phyloP scores from a whole-genome alignment of 208 protist species.

The Trypanosoma boissoni region DNA sequence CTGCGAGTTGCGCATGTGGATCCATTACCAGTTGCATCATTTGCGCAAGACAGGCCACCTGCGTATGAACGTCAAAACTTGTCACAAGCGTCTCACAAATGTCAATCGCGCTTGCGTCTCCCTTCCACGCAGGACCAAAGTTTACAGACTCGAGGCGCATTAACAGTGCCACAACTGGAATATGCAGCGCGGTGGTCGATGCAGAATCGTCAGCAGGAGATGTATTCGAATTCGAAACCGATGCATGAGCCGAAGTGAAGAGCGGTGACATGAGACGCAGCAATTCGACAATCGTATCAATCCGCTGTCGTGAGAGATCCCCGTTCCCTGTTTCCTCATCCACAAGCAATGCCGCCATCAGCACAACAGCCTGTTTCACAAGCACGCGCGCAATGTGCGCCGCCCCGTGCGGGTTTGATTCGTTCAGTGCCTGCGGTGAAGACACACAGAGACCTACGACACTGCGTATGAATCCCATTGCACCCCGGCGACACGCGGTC shows the following conservation, averaged over 20 bases:
- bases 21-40: slow-evolving; percentile 81
- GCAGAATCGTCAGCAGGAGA: too few species aligned
- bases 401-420: slow-evolving; percentile 44
- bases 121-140: slow-evolving; percentile 43
- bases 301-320: slow-evolving; percentile 25
- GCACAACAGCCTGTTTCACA: slow-evolving; percentile 59
- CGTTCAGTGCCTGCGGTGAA: slow-evolving; percentile 53
- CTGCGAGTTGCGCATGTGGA: slow-evolving; percentile 51
- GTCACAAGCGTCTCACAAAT: slow-evolving; percentile 72
- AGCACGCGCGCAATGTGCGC: slow-evolving; percentile 35
- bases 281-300: slow-evolving; percentile 68
- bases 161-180: slow-evolving; percentile 77
- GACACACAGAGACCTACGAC: slow-evolving; percentile 57
- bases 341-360: slow-evolving; percentile 75
- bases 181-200: too few species aligned
- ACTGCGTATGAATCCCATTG: slow-evolving; percentile 40
- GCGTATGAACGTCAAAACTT: slow-evolving; percentile 79
- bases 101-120: slow-evolving; percentile 66
- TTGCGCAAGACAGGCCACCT: slow-evolving; percentile 73
- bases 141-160: slow-evolving; percentile 68
- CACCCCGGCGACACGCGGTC: slow-evolving; percentile 28
- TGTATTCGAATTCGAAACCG: too few species aligned
- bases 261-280: slow-evolving; percentile 72
- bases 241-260: slow-evolving; percentile 26
- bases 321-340: slow-evolving; percentile 2